A percentile compares a stretch with the other conserved stretches of the same genome.
Evolutionary conservation across 768 basidiomycete species (phyloP).

Genomic region (Russula lepida): DNA sequence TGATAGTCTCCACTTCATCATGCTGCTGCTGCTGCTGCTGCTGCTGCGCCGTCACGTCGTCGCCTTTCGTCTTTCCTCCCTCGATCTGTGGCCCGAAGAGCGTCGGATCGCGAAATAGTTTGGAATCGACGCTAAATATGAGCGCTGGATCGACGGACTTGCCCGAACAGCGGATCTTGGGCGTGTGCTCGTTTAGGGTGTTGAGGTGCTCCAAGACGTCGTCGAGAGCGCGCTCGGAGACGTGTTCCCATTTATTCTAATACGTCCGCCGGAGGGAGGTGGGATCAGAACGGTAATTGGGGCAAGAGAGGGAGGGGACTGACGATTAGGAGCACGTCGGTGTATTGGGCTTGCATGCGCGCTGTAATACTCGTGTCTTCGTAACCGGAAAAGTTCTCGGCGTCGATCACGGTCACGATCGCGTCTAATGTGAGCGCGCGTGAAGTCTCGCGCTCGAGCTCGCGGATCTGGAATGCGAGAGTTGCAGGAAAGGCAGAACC

Average conservation of each 20-base stretch:
- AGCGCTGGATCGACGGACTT: conserved; percentile 67
- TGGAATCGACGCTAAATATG: conserved; percentile 87
- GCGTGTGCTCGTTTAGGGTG: conserved; percentile 85
- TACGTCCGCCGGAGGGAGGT: not conserved
- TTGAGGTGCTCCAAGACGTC: conserved; percentile 78
- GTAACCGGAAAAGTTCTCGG: conserved; percentile 87
- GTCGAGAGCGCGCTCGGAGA: conserved; percentile 72
- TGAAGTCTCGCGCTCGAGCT: conserved; percentile 71
- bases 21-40: conserved; percentile 63
- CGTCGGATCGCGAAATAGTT: conserved; percentile 43
- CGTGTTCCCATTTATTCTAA: conserved; percentile 87
- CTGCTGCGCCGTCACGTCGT: conserved; percentile 29
- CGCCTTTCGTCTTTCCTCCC: not conserved
- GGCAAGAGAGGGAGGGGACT: conserved; percentile 25
- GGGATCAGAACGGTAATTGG: not conserved
- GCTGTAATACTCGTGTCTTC: conserved; percentile 90
- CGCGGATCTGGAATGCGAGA: conserved; percentile 87
- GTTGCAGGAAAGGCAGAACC: conserved; percentile 96
- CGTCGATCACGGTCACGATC: conserved; percentile 85
- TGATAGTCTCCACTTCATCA: conserved; percentile 81
- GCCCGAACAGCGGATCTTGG: conserved; percentile 63
- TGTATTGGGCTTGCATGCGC: conserved; percentile 92
- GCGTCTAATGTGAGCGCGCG: conserved; percentile 78
- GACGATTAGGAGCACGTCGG: conserved; percentile 82
- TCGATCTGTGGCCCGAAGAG: not conserved